Evolutionary conservation across 306 rosid species (phyloP).

Genomic region (Cajanus cajan): DNA sequence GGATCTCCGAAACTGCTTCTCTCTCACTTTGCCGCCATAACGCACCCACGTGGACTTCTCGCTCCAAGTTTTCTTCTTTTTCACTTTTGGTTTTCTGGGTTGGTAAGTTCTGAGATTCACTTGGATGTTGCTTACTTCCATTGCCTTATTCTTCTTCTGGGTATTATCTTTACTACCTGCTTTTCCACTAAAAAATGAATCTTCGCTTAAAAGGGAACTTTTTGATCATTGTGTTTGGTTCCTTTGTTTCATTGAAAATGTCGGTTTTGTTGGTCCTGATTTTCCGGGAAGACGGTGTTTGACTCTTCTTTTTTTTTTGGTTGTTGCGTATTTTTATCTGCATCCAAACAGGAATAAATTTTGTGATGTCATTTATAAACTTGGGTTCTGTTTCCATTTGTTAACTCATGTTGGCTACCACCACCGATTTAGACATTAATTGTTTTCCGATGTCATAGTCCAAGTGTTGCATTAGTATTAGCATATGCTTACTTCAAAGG

Average conservation of each 20-base stretch:
- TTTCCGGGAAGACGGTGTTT: slow-evolving; percentile 14
- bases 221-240: slow-evolving; percentile 14
- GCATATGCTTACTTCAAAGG: background rate
- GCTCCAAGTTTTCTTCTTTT: background rate
- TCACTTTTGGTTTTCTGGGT: slow-evolving; percentile 2
- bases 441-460: slow-evolving; percentile 4
- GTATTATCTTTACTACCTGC: background rate
- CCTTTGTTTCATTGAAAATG: background rate
- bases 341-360: background rate
- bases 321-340: background rate
- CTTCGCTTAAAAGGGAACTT: background rate
- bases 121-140: slow-evolving; percentile 18
- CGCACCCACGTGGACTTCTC: slow-evolving; percentile 19
- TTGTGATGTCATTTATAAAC: background rate
- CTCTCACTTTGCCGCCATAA: slow-evolving; percentile 27
- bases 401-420: background rate
- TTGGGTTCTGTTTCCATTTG: slow-evolving; percentile 26
- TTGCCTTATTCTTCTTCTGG: slow-evolving; percentile 7
- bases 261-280: slow-evolving; percentile 15
- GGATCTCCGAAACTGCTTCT: slow-evolving; percentile 33
- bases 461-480: background rate
- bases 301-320: background rate
- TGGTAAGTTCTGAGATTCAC: slow-evolving; percentile 26
- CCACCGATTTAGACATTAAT: background rate
- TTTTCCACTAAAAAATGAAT: slow-evolving; percentile 1